Base-by-base conservation (phyloP, 345 rosid species). In the Cochlearia excelsa region DNA sequence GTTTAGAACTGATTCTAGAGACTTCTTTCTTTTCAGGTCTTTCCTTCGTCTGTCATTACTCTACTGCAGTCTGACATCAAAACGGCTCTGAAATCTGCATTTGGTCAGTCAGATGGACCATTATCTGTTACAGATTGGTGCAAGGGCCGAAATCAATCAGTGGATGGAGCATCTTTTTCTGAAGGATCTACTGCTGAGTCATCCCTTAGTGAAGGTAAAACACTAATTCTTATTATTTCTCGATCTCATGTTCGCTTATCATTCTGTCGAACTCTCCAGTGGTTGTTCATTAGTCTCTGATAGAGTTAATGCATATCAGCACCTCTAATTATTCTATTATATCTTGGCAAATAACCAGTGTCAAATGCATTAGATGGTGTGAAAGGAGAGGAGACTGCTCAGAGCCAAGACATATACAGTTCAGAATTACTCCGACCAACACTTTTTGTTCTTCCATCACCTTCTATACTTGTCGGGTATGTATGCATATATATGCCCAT, bases 381-480 rank as follows among this genome's bases (percentile, higher is more conserved):
- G 52, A 89, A 81, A 79, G 69, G 72, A 23, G 99, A 93, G 42
- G 99, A 93, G 44, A 49, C 71, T 41, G 45, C 74, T 73, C 97
- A 88, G 72, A 81, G 58, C 80, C 90, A 75, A 60, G 97, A 90
- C 57, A 73, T 71, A 26, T 70, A 76, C 64, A 70, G 77, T 72
- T 76, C 82, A 51, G 97, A 90, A 70, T 72, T 85, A 59, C 73
- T 82, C 58, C 83, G 81, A 74, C 95, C 97, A 2, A 76, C 97
- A 7, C 81, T 85, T 68, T 78, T 74, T 77, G 90, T 81, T 68
- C 87, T 89, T 75, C 97, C 99, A 40, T 84, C 90, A 48, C 97
- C 99, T 56, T 79, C 96, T 31, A 78, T 93, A 75, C 99, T 89
- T 68, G 92, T 93, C 54, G 99, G 99, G 99, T 93, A 84, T 61